These are phyloP conservation scores for Lindgomyces ingoldianus DNA, from an alignment of 495 filamentous ascomycete genomes.

Conservation along the genomic window DNA sequence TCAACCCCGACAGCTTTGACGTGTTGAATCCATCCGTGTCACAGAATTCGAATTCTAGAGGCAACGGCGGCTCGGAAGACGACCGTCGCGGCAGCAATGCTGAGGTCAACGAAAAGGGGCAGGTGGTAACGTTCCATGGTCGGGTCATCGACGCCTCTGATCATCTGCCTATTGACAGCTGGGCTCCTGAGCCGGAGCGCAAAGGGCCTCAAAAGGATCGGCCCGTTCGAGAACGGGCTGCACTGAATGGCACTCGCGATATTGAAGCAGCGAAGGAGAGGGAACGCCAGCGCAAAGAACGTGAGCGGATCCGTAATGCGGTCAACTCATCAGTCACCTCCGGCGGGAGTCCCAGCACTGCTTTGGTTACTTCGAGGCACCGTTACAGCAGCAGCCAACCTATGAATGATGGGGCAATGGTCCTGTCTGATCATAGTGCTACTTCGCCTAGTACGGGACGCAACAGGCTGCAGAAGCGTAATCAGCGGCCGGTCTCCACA, in stretches of 20 bases:
- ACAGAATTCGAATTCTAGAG: background rate
- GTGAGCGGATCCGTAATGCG: slow-evolving; percentile 30
- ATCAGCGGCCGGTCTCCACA: slow-evolving; percentile 22
- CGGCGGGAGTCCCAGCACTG: slow-evolving; percentile 27
- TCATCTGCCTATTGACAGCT: slow-evolving; percentile 84
- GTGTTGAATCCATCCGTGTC: slow-evolving; percentile 62
- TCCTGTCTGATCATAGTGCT: slow-evolving; percentile 2
- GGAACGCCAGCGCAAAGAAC: slow-evolving; percentile 27
- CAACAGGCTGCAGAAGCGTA: slow-evolving; percentile 62
- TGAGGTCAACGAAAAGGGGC: slow-evolving; percentile 35
- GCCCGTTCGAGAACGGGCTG: slow-evolving; percentile 42
- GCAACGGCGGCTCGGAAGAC: slow-evolving; percentile 13
- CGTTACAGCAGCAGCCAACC: slow-evolving; percentile 14
- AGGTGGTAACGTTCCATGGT: slow-evolving; percentile 79
- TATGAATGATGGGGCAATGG: slow-evolving; percentile 9
- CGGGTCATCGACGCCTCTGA: slow-evolving; percentile 89
- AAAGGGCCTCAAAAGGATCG: slow-evolving; percentile 59
- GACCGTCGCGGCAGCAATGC: slow-evolving; percentile 18
- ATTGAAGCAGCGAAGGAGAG: slow-evolving; percentile 30
- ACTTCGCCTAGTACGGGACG: slow-evolving; percentile 46
- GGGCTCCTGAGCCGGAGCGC: slow-evolving; percentile 89
- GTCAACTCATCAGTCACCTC: slow-evolving; percentile 2
- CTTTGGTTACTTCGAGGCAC: slow-evolving; percentile 25
- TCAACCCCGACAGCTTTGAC: slow-evolving; percentile 87
- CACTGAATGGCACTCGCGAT: slow-evolving; percentile 32